These are phyloP conservation scores for Myxozyma neotropica DNA, from an alignment of 805 yeast species.

Conservation along the genomic window DNA sequence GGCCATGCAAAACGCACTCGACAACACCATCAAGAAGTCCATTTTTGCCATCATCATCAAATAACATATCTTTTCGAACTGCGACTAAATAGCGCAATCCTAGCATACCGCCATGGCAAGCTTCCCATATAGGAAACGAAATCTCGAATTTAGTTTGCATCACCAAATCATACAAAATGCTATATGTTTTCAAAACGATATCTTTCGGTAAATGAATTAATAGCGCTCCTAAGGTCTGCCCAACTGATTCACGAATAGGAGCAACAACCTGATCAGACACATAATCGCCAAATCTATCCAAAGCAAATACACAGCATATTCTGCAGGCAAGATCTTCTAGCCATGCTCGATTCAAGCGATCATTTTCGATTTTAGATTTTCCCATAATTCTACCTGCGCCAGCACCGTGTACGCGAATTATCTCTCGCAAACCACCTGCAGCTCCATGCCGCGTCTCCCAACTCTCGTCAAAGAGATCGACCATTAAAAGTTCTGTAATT, in stretches of 20 bases:
- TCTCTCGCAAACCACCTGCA: constrained; percentile 85
- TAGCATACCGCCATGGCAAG: constrained; percentile 96
- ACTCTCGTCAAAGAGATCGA: constrained; percentile 75
- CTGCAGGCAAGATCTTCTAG: constrained; percentile 88
- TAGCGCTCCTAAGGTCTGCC: constrained; percentile 89
- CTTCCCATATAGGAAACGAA: constrained; percentile 82
- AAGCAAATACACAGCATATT: constrained; percentile 79
- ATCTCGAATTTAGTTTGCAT: constrained; percentile 56
- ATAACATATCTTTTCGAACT: constrained; percentile 77
- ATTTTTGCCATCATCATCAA: constrained; percentile 49
- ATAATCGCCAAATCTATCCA: constrained; percentile 95
- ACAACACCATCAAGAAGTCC: constrained; percentile 70
- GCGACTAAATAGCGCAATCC: constrained; percentile 92
- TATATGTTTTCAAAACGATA: constrained; percentile 62
- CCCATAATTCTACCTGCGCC: constrained; percentile 84
- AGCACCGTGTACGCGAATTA: constrained; percentile 75
- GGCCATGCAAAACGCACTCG: constrained; percentile 82
- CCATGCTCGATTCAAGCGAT: constrained; percentile 62
- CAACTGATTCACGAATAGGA: constrained; percentile 95
- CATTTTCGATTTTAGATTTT: constrained; percentile 62
- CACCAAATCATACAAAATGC: constrained; percentile 66
- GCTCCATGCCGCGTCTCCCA: constrained; percentile 99
- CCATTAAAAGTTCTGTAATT: constrained; percentile 75
- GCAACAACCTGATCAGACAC: constrained; percentile 98
- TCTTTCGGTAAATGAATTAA: constrained; percentile 69